These are phyloP conservation scores for Pelargonium nanum DNA, from an alignment of 345 rosid species.

Conservation along the genomic window DNA sequence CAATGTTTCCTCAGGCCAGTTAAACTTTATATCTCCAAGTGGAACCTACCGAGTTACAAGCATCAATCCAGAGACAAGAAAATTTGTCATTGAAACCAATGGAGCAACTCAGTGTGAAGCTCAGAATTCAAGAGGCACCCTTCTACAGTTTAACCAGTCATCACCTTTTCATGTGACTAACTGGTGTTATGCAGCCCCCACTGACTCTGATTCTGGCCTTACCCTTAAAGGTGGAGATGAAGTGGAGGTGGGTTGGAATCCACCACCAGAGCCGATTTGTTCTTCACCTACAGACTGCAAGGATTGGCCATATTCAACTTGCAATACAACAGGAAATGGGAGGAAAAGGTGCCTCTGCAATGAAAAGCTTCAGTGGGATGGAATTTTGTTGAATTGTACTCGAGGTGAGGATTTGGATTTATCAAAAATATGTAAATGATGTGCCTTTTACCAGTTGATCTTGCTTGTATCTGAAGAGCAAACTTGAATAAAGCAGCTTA, in stretches of 20 bases:
- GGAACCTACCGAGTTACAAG: background rate
- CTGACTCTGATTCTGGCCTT: slow-evolving; percentile 1
- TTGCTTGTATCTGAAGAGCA: too few relatives aligned
- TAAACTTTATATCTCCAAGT: background rate
- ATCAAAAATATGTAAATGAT: background rate
- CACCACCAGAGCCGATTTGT: slow-evolving; percentile 1
- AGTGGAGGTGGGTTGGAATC: background rate
- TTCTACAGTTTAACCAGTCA: background rate
- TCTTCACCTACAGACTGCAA: slow-evolving; percentile 10
- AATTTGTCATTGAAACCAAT: background rate
- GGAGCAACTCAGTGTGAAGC: background rate
- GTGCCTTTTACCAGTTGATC: background rate
- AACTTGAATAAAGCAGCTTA: too few relatives aligned
- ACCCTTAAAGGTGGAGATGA: slow-evolving; percentile 3
- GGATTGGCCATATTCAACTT: slow-evolving; percentile 14
- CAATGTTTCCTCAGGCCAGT: background rate
- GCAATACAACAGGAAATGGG: background rate
- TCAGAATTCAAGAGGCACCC: background rate
- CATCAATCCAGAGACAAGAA: background rate
- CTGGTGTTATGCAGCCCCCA: background rate
- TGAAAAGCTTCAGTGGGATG: slow-evolving; percentile 7
- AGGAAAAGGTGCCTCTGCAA: slow-evolving; percentile 8
- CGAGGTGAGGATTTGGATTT: background rate
- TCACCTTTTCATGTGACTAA: slow-evolving; percentile 7
- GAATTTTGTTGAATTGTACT: slow-evolving; percentile 6